phyloP scores from a whole-genome alignment of 108 stramenopile genomes.

The Nitzschia sp. region DNA sequence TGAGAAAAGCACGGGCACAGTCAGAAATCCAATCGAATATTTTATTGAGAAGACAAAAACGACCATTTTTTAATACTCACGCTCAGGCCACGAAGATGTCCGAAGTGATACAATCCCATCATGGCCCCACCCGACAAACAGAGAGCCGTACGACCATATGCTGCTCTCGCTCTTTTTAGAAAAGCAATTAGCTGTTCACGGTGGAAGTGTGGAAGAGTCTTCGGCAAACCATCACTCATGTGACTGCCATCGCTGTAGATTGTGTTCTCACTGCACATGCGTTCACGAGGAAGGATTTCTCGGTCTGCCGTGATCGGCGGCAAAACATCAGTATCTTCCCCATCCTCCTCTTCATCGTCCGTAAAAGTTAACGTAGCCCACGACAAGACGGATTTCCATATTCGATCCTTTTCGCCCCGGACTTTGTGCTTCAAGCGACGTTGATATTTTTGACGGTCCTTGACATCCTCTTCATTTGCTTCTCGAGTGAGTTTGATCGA shows the following conservation, averaged over 20 bases:
- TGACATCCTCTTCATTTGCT: background rate
- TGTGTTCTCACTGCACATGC: background rate
- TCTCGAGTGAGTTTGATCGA: constrained; percentile 52
- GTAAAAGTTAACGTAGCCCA: constrained; percentile 31
- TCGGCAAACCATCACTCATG: background rate
- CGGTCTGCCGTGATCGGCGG: background rate
- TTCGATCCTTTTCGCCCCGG: constrained; percentile 30
- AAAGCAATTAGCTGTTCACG: constrained; percentile 67
- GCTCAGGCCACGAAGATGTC: constrained; percentile 84
- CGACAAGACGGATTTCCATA: constrained; percentile 35
- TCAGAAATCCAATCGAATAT: no score
- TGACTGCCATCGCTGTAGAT: background rate
- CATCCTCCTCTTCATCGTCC: background rate
- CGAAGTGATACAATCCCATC: constrained; percentile 96
- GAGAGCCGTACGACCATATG: constrained; percentile 96
- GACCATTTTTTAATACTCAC: no score
- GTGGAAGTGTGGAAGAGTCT: constrained; percentile 33
- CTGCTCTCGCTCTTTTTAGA: constrained; percentile 87
- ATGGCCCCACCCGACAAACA: constrained; percentile 92
- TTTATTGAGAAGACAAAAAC: no score
- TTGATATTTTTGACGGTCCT: constrained; percentile 15
- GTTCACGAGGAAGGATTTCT: background rate
- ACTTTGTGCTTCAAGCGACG: constrained; percentile 23
- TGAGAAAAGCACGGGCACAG: no score
- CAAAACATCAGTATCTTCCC: background rate